Evolutionary conservation across 2,329 filamentous ascomycete genomes (phyloP).

Genomic region (Botrytis cinerea): DNA sequence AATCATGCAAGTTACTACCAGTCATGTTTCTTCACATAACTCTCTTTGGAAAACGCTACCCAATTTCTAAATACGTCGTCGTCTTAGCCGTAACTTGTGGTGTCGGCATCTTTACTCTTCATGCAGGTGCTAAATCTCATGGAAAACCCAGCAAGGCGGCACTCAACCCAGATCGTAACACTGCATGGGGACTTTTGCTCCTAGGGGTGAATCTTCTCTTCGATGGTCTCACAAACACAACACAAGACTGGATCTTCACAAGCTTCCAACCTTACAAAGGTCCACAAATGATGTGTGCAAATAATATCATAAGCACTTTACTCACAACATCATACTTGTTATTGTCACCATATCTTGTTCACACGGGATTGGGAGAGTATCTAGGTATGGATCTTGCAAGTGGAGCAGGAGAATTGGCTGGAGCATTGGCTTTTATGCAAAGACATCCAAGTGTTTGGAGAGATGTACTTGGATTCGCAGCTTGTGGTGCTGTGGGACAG

Average conservation of each 20-base stretch:
- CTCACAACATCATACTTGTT: constrained; percentile 78
- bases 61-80: constrained; percentile 94
- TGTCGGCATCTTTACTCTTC: constrained; percentile 92
- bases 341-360: constrained; percentile 76
- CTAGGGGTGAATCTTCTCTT: constrained; percentile 89
- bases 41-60: constrained; percentile 84
- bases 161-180: constrained; percentile 57
- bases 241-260: constrained; percentile 90
- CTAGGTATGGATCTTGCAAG: constrained; percentile 63
- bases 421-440: constrained; percentile 79
- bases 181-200: constrained; percentile 77
- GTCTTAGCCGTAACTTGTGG: constrained; percentile 88
- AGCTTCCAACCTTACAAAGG: constrained; percentile 80
- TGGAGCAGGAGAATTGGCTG: constrained; percentile 69
- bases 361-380: constrained; percentile 64
- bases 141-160: constrained; percentile 46
- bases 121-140: constrained; percentile 67
- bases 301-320: constrained; percentile 83
- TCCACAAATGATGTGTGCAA: constrained; percentile 99
- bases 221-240: constrained; percentile 93
- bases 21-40: constrained; percentile 97
- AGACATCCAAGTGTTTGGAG: constrained; percentile 79
- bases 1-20: constrained; percentile 97
- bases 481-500: constrained; percentile 89
- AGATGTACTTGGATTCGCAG: constrained; percentile 86